A percentile compares a stretch with the other conserved stretches of the same genome.
phyloP scores from a whole-genome alignment of 371 early-diverging fungal species.

The Coemansia sp. region DNA sequence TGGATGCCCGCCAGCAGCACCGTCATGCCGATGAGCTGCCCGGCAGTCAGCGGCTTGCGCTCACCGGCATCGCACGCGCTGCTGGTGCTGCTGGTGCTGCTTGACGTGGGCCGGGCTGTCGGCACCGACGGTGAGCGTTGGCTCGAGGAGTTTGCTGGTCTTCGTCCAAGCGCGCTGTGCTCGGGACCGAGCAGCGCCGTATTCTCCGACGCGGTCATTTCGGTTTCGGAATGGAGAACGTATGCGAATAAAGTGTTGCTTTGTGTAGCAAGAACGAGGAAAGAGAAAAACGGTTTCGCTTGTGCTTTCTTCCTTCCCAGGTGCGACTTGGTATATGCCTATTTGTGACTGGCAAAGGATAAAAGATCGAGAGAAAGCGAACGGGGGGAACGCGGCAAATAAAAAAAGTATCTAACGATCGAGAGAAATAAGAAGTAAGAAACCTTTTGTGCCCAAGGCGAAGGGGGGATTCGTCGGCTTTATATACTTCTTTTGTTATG shows the following conservation, averaged over 20 bases:
- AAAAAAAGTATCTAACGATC: not conserved
- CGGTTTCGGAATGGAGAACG: not conserved
- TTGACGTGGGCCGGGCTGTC: not conserved
- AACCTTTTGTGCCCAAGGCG: no score
- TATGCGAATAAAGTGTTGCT: not conserved
- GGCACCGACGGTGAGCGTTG: not conserved
- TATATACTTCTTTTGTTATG: not conserved
- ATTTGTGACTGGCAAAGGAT: not conserved
- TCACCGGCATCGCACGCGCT: conserved; percentile 9
- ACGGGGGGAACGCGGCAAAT: not conserved
- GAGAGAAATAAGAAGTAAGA: not conserved
- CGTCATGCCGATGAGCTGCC: conserved; percentile 43
- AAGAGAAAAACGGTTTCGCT: not conserved
- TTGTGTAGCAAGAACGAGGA: not conserved
- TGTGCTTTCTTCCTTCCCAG: not conserved
- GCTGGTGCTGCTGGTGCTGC: conserved; percentile 5
- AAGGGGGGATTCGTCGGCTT: not conserved
- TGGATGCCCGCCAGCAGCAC: conserved; percentile 50
- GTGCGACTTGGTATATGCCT: not conserved
- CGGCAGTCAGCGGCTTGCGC: conserved; percentile 24
- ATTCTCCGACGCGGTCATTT: conserved; percentile 5
- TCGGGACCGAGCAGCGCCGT: conserved; percentile 13
- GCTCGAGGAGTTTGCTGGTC: conserved; percentile 7
- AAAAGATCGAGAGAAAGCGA: no score
- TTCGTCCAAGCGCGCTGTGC: not conserved